Percentiles rank a stretch among this genome's conserved stretches.
Evolutionary conservation across 176 grass and related monocot genomes (phyloP).

Genomic region (Raddia distichophylla): DNA sequence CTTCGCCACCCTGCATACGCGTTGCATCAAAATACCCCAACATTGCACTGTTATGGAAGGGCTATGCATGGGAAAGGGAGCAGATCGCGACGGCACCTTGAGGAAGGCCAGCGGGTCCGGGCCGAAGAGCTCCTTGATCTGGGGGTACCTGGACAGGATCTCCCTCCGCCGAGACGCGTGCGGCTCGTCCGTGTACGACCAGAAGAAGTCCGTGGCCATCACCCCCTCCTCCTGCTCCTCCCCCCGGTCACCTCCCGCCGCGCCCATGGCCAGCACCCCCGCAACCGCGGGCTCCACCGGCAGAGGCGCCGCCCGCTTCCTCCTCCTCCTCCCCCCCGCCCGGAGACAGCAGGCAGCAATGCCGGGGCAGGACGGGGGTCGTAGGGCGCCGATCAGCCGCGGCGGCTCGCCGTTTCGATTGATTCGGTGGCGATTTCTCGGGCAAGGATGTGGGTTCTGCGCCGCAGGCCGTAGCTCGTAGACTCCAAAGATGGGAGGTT

Average conservation of each 20-base stretch:
- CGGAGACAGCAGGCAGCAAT: background rate
- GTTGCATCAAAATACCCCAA: background rate
- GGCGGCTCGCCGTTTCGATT: background rate
- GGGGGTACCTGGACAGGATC: constrained; percentile 88
- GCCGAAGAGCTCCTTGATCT: constrained; percentile 98
- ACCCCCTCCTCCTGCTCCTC: constrained; percentile 59
- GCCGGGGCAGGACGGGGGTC: background rate
- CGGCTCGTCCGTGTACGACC: constrained; percentile 99
- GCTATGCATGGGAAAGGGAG: background rate
- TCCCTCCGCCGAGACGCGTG: constrained; percentile 86
- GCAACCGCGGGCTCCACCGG: background rate
- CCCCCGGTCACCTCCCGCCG: background rate
- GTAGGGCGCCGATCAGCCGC: background rate
- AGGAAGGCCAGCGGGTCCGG: constrained; percentile 80
- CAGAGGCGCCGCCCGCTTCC: background rate
- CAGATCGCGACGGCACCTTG: constrained; percentile 60
- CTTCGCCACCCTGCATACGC: background rate
- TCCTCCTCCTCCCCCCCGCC: background rate
- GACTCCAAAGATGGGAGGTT: background rate
- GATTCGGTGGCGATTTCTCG: background rate
- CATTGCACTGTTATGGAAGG: too few species aligned
- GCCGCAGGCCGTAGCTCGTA: too few species aligned
- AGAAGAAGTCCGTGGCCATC: constrained; percentile 97
- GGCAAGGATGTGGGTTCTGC: background rate
- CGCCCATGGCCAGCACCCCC: background rate